Conservation (phyloP, 345 rosid species). For the Eucalyptus tenuipes region DNA sequence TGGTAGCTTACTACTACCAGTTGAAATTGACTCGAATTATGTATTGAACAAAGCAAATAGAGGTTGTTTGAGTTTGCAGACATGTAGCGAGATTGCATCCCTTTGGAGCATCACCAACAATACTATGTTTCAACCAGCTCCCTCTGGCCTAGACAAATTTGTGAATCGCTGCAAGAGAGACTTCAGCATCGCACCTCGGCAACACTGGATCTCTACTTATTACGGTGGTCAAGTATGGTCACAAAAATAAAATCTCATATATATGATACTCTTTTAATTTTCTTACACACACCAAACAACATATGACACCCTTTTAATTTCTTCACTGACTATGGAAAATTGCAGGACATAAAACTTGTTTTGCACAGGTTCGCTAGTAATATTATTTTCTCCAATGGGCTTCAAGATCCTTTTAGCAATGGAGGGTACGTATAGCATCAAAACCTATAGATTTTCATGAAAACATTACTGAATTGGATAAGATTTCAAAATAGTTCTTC, state of each 20-base stretch:
- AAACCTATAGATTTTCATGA: not conserved
- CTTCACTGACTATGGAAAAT: not conserved
- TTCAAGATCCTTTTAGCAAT: not conserved
- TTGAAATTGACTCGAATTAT: not conserved
- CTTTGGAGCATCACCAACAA: not conserved
- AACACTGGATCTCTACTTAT: conserved; percentile 34
- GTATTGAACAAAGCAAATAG: not conserved
- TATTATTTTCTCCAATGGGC: not conserved
- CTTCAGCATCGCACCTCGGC: conserved; percentile 19
- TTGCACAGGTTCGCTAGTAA: not conserved
- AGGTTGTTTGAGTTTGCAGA: not conserved
- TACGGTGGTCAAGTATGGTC: conserved; percentile 32
- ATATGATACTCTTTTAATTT: not conserved
- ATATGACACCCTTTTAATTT: not conserved
- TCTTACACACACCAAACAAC: not conserved
- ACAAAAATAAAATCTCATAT: not conserved
- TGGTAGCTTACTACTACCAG: not conserved
- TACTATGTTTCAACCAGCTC: not conserved
- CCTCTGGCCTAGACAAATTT: not conserved
- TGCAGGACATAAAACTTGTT: not conserved
- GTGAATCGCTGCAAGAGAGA: not conserved
- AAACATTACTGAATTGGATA: not conserved
- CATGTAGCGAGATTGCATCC: not conserved
- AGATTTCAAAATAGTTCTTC: not conserved
- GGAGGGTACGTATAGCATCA: not conserved